Evolutionary conservation across 139 green algal genomes (phyloP), one percentile per base, ranked within the genome.

Genomic region (Picochlorum sp.): DNA sequence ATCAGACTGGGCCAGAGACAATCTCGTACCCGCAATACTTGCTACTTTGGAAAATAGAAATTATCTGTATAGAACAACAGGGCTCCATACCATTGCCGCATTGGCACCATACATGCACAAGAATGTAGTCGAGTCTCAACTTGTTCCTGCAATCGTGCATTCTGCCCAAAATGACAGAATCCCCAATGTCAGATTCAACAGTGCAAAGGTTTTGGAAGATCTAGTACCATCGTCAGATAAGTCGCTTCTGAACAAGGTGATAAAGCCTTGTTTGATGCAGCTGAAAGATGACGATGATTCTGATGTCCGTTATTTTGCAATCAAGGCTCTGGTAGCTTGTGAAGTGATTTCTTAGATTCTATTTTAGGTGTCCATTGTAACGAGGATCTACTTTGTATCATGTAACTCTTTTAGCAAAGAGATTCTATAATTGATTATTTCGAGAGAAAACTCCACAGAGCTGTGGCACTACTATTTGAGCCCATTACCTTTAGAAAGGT

Each of bases 21-120:
- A 96, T 72, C 73, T 98, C 29, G 76, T 98, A 12, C 32, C 52
- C 43, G 61, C 74, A 65, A 73, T 81, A 12, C 39, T 82, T 12
- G 59, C 30, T 2, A 76, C 82, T 63, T 50, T 83, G 18, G 64
- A 58, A 55, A 80, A 85, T 67, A 74, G 79, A 7, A 89, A 98
- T 75, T 99, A 98, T 79, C 73, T 99, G 49, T 93, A 96, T 77
- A 80, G 93, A 44, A 95, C 96, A 80, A 98, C 89, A 7, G 74
- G 96, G 26, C 75, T 98, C 12, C 60, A 61, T 3, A 78, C 88
- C 9, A 80, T 98, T 26, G 76, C 74, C 25, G 66, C 80, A 33
- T 79, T 99, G 22, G 83, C 91, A 7, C 72, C 76, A 7, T 74
- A 81, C 6, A 85, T 98, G 12, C 62, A 59, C 29, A 64, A 64